phyloP scores from a whole-genome alignment of 768 basidiomycete species.

The Mycena galericulata region DNA sequence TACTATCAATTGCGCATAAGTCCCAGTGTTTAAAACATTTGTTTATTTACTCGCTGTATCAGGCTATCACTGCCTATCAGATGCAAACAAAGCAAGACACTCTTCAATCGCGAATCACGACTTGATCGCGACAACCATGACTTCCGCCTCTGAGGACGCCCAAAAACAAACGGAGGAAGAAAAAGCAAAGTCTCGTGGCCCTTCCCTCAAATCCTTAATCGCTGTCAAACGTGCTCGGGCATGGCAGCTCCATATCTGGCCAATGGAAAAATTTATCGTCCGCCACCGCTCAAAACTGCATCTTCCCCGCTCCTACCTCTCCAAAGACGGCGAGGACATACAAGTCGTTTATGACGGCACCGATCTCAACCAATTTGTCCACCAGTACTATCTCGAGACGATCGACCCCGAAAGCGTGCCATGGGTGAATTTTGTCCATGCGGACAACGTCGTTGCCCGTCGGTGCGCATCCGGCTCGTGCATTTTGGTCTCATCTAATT shows the following conservation, averaged over 20 bases:
- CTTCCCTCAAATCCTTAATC: constrained; percentile 44
- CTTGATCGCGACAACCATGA: too few species aligned
- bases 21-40: too few species aligned
- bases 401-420: constrained; percentile 35
- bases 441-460: constrained; percentile 45
- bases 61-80: too few species aligned
- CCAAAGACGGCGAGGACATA: constrained; percentile 50
- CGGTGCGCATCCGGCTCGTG: constrained; percentile 37
- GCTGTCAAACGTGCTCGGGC: constrained; percentile 49
- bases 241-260: constrained; percentile 56
- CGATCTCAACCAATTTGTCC: constrained; percentile 55
- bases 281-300: constrained; percentile 48
- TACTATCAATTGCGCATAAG: too few species aligned
- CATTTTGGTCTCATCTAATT: background rate
- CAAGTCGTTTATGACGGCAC: constrained; percentile 44
- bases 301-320: constrained; percentile 54
- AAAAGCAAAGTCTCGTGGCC: constrained; percentile 38
- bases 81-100: too few species aligned
- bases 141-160: too few species aligned
- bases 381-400: constrained; percentile 38
- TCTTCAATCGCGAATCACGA: too few species aligned
- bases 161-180: constrained; percentile 5
- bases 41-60: too few species aligned
- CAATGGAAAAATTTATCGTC: constrained; percentile 48
- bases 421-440: constrained; percentile 50